These are phyloP conservation scores for Lepidium aucheri DNA, from an alignment of 345 rosid genomes.

Conservation along the genomic window DNA sequence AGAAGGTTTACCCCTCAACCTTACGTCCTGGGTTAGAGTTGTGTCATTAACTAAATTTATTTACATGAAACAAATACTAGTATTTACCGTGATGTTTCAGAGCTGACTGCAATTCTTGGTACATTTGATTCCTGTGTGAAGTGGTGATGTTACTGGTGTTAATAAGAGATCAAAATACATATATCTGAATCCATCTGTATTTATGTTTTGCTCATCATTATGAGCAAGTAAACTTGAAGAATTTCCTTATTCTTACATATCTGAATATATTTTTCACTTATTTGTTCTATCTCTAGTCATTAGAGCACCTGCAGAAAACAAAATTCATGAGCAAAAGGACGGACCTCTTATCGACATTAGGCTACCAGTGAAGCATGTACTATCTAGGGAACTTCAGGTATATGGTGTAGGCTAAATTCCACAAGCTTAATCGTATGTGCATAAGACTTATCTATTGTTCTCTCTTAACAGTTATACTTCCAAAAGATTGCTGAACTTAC, in stretches of 20 bases:
- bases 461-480: slow-evolving; percentile 69
- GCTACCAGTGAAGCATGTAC: slow-evolving; percentile 81
- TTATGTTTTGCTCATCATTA: not conserved
- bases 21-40: slow-evolving; percentile 3
- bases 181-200: not conserved
- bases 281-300: slow-evolving; percentile 42
- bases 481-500: slow-evolving; percentile 91
- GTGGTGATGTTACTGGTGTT: not conserved
- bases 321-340: slow-evolving; percentile 49
- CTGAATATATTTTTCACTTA: not conserved
- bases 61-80: not conserved
- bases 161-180: not conserved
- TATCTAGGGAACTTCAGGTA: slow-evolving; percentile 94
- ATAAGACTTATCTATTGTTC: slow-evolving; percentile 7
- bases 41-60: not conserved
- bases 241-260: not conserved
- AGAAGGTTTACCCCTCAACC: slow-evolving; percentile 50
- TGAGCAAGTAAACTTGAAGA: not conserved
- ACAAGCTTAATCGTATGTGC: not conserved
- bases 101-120: not conserved
- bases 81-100: not conserved
- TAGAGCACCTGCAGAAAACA: slow-evolving; percentile 58
- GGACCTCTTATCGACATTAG: slow-evolving; percentile 73
- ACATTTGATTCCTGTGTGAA: not conserved
- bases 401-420: not conserved